A percentile compares a stretch with the other conserved stretches of the same genome.
These are phyloP conservation scores for Sporobolomyces phaffii DNA, from an alignment of 768 basidiomycete genomes.

Conservation along the genomic window DNA sequence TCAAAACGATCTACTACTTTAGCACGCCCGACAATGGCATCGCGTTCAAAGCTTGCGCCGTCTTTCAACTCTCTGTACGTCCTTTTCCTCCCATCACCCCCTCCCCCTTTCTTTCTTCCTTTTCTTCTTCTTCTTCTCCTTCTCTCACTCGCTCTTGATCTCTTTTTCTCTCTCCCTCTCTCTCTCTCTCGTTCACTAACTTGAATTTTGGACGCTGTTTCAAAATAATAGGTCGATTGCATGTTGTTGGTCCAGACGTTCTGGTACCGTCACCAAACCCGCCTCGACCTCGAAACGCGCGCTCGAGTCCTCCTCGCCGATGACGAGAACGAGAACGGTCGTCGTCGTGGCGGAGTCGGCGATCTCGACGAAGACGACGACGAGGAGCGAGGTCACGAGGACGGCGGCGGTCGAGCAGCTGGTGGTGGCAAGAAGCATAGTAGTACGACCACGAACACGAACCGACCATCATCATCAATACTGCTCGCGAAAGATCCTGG, in stretches of 20 bases:
- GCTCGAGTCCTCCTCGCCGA: background rate
- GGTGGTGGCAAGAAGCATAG: too few species aligned
- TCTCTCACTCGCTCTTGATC: background rate
- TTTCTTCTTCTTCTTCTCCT: slow-evolving; percentile 22
- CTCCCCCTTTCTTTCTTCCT: too few species aligned
- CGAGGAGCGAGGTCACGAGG: background rate
- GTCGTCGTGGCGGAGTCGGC: background rate
- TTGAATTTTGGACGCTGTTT: too few species aligned
- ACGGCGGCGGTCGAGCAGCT: background rate
- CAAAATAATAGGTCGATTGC: background rate
- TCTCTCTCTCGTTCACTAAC: background rate
- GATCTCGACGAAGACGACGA: background rate
- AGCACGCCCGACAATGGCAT: slow-evolving; percentile 20
- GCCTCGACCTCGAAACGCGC: background rate
- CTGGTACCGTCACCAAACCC: slow-evolving; percentile 33
- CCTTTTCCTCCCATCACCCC: background rate
- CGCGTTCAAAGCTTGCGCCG: slow-evolving; percentile 38
- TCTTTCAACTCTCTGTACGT: slow-evolving; percentile 38
- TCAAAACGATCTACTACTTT: slow-evolving; percentile 38
- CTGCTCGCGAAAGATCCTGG: background rate
- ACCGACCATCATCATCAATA: too few species aligned
- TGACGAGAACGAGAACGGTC: background rate
- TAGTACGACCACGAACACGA: too few species aligned
- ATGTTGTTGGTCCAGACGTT: slow-evolving; percentile 33
- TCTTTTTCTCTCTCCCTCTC: background rate